Conservation (phyloP, 306 rosid species). For the Fragaria ananassa region DNA sequence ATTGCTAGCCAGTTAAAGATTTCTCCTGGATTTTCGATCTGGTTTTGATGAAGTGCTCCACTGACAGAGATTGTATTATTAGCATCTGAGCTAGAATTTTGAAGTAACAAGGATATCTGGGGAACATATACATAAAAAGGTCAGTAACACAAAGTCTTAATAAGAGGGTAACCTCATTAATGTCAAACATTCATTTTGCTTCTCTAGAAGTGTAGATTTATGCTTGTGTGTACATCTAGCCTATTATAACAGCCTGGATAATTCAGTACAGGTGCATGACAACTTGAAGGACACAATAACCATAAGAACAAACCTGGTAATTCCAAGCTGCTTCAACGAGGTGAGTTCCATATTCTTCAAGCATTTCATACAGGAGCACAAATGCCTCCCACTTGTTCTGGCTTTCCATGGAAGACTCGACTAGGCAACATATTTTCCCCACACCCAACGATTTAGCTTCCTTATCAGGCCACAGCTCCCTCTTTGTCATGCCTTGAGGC, state of each 20-base stretch:
- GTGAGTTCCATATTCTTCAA: conserved; percentile 96
- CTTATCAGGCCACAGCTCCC: conserved; percentile 76
- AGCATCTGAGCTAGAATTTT: conserved; percentile 43
- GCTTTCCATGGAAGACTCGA: conserved; percentile 41
- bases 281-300: conserved; percentile 5
- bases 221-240: background rate
- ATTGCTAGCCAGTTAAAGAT: conserved; percentile 73
- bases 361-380: conserved; percentile 88
- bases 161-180: background rate
- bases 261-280: background rate
- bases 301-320: conserved; percentile 60
- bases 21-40: conserved; percentile 41
- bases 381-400: conserved; percentile 83
- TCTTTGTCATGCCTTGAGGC: conserved; percentile 60
- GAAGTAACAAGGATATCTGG: conserved; percentile 80
- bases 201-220: background rate
- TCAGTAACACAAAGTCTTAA: background rate
- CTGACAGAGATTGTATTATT: conserved; percentile 29
- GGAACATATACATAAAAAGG: conserved; percentile 7
- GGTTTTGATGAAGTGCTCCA: conserved; percentile 40
- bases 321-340: conserved; percentile 99
- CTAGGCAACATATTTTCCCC: conserved; percentile 48
- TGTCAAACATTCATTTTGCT: conserved; percentile 8
- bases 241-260: background rate
- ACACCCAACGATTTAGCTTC: conserved; percentile 92